A percentile compares a stretch with the other conserved stretches of the same genome.
phyloP scores from a whole-genome alignment of 2,329 filamentous ascomycete genomes.

The Apiospora hydei region DNA sequence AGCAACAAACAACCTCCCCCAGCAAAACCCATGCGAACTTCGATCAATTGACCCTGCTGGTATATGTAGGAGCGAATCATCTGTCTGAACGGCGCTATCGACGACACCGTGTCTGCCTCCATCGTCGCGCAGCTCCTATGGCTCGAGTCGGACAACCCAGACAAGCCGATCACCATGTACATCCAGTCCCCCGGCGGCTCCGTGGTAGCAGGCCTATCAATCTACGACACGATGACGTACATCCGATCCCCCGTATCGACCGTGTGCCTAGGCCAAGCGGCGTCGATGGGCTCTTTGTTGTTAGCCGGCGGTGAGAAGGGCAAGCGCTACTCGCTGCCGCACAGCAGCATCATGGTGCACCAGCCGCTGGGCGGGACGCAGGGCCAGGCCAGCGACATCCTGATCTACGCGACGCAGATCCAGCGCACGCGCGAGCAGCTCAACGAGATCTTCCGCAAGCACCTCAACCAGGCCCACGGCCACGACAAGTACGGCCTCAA shows the following conservation, averaged over 20 bases:
- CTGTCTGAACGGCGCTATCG: conserved; percentile 89
- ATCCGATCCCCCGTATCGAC: conserved; percentile 93
- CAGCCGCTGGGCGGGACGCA: conserved; percentile 82
- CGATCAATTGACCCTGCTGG: conserved; percentile 29
- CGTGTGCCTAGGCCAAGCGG: conserved; percentile 92
- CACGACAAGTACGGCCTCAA: conserved; percentile 79
- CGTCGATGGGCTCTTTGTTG: conserved; percentile 91
- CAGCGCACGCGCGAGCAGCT: conserved; percentile 83
- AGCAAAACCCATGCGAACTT: conserved; percentile 28
- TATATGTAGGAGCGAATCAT: conserved; percentile 81
- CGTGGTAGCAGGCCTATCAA: conserved; percentile 85
- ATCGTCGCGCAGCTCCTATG: conserved; percentile 96
- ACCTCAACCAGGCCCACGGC: conserved; percentile 80
- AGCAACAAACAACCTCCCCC: not conserved
- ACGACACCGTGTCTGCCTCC: conserved; percentile 89
- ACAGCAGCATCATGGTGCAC: conserved; percentile 96
- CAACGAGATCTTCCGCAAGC: conserved; percentile 87
- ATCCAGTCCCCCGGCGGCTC: conserved; percentile 97
- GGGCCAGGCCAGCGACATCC: conserved; percentile 79
- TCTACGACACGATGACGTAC: conserved; percentile 99
- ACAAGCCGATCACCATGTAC: conserved; percentile 96
- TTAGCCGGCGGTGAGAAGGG: conserved; percentile 86
- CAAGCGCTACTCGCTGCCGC: conserved; percentile 88
- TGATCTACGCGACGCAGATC: conserved; percentile 98
- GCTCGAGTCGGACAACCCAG: conserved; percentile 94